A percentile compares a stretch with the other conserved stretches of the same genome.
Conservation (phyloP, 1,139 yeast genomes). For the Debaryomyces psychrophilus region DNA sequence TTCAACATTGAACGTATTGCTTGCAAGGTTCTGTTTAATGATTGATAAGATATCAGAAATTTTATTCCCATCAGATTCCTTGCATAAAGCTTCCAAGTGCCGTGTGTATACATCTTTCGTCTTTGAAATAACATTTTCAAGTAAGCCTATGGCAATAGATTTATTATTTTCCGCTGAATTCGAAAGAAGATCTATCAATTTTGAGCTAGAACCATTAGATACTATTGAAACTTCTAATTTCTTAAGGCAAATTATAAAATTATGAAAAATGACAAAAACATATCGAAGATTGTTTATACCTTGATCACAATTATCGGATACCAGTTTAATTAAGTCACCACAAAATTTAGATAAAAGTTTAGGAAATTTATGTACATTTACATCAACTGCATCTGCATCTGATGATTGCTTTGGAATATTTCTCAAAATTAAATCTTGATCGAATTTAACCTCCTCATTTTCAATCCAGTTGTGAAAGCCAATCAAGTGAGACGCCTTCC, state of each 20-base stretch:
- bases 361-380: constrained; percentile 6
- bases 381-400: constrained; percentile 11
- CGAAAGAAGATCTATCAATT: constrained; percentile 5
- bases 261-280: constrained; percentile 23
- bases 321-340: constrained; percentile 8
- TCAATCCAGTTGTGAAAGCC: constrained; percentile 38
- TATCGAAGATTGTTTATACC: constrained; percentile 12
- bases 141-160: not conserved
- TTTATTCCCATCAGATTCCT: not conserved
- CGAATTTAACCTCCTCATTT: constrained; percentile 19
- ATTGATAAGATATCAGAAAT: constrained; percentile 8
- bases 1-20: not conserved
- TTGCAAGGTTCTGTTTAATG: constrained; percentile 6
- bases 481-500: constrained; percentile 33
- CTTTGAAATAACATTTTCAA: constrained; percentile 5
- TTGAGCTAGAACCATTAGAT: constrained; percentile 9
- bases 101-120: constrained; percentile 9
- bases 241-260: constrained; percentile 27
- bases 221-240: constrained; percentile 19
- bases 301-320: not conserved
- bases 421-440: constrained; percentile 14
- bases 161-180: not conserved
- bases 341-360: constrained; percentile 16
- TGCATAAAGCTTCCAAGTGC: constrained; percentile 12
- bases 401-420: constrained; percentile 11